Base-by-base conservation (phyloP, 345 rosid genomes). In the Ceriops tagal region DNA sequence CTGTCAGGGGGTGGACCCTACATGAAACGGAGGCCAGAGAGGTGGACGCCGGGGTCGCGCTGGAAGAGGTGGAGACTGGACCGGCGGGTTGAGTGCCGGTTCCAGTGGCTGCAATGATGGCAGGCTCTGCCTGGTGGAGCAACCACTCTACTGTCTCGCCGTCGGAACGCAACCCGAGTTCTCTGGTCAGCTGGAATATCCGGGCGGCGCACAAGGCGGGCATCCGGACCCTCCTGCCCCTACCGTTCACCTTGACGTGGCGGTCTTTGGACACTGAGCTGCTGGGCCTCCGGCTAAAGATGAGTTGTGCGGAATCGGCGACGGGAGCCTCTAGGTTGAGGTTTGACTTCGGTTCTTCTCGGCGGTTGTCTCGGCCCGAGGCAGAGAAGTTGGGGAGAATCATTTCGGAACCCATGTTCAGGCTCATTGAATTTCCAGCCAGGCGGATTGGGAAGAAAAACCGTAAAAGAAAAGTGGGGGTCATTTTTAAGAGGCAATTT, bases 111-210 rank as follows among this genome's bases (percentile, higher is more conserved):
- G 85, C 87, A 13, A 83, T 72, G 52, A 88, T 86, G 58, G 87
- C 77, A 27, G 83, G 85, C 76, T 88, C 93, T 0, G 90, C 90
- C 52, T 80, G 78, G 11, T 71, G 82, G 67, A 86, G 89, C n/a
- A 88, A 88, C 88, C 92, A 88, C 69, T 83, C 84, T 9, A 87
- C 75, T 49, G 88, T 88, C 78, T 88, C 92, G 22, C 89, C 89
- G 59, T 87, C 88, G 8, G 92, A 80, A 21, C 85, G 82, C 75
- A 81, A 90, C 74, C 90, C 90, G 31, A 89, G 92, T 64, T 89
- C 92, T 46, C 88, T 82, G 61, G 92, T 89, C 22, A 86, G 78
- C 82, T 89, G 96, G 57, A 90, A 90, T 70, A 88, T 84, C 68
- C 92, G 70, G 56, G 96, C 91, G 4, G 91, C 92, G 71, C 86